Base-by-base conservation (phyloP, 1,284 basidiomycete species). In the Vanrija pseudolonga region DNA sequence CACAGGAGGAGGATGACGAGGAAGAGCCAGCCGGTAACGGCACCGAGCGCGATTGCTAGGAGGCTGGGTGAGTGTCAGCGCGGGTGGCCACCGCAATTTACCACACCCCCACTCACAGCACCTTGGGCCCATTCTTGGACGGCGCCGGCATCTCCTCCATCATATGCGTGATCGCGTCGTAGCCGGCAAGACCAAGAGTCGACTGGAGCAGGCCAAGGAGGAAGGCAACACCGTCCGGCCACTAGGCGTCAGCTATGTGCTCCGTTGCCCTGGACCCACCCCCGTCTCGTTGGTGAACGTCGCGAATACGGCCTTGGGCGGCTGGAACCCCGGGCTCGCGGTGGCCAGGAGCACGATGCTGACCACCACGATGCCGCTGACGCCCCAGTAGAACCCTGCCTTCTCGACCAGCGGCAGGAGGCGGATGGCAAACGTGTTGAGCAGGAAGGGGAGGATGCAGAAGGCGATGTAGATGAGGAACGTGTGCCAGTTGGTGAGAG, bases 11-110 rank as follows among this genome's bases (percentile, higher is more conserved):
- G 60, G 14, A 65, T 61, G 46, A 73, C 60, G 8, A 73, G 55
- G 38, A 73, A 65, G 37, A 69, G 41, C 47, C 66, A 73, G 11
- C 56, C 55, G 15, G 54, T 36, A 0, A 62, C 54, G 0, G 66
- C 71, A 18, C 53, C 53, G 3, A 71, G 62, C 17, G 61, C 53
- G 2, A 67, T 60, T 11, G 68, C 65, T 3, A 64, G 45, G 3
- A 73, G 57, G 0, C 85, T 87, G 80, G 11, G 18, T n/a, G n/a
- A n/a, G n/a, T n/a, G 32, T 64, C 17, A 40, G 38, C 6, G 26
- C 26, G 3, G 6, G 26, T n/a, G n/a, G n/a, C n/a, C 26, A 6
- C 26, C 26, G 26, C 26, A 6, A 26, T n/a, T n/a, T n/a, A n/a
- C n/a, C n/a, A n/a, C 4, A 12, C 3, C 38, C 1, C n/a, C 38